phyloP scores from a whole-genome alignment of 2,329 filamentous ascomycete genomes.

The Akanthomyces lecanii region DNA sequence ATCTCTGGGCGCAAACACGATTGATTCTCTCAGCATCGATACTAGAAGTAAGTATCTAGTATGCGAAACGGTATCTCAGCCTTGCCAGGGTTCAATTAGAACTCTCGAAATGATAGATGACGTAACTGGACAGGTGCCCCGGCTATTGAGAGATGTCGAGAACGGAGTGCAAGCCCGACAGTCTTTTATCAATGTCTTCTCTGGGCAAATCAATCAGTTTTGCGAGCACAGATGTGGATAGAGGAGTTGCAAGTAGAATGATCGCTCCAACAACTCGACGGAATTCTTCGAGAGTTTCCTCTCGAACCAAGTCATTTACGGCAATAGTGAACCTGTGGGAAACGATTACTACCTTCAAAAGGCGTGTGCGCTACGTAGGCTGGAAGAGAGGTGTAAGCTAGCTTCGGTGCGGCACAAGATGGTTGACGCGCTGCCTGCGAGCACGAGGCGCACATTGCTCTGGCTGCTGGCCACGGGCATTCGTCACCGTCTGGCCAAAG shows the following conservation, averaged over 20 bases:
- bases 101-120: background rate
- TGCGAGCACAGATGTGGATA: background rate
- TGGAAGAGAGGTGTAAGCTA: too few species aligned
- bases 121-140: background rate
- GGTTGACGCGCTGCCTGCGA: too few species aligned
- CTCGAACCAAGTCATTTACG: background rate
- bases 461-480: too few species aligned
- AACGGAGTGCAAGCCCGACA: background rate
- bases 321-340: too few species aligned
- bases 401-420: too few species aligned
- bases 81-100: background rate
- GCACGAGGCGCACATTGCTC: too few species aligned
- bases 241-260: background rate
- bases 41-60: too few species aligned
- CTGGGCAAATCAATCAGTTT: background rate
- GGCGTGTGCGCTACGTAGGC: too few species aligned
- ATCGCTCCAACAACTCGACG: background rate
- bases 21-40: too few species aligned
- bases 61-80: background rate
- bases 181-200: background rate
- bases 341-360: too few species aligned
- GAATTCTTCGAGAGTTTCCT: background rate
- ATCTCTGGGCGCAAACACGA: too few species aligned
- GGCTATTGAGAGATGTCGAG: background rate
- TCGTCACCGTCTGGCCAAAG: too few species aligned